Base-by-base conservation (phyloP, 805 yeast species). In the Cyberlindnera euphorbiiphila region DNA sequence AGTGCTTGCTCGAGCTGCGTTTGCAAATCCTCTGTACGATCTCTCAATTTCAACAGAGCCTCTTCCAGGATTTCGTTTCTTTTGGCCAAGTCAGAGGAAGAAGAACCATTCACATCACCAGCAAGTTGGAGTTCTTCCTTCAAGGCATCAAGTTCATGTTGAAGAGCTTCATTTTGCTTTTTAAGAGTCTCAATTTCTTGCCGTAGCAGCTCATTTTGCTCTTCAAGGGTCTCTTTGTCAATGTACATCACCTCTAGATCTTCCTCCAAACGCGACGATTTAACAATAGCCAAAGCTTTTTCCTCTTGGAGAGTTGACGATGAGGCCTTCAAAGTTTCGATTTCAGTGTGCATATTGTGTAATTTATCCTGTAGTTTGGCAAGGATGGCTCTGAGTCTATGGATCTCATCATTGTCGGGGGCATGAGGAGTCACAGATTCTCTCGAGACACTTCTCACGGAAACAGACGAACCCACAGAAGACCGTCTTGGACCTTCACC, bases 351-450 rank as follows among this genome's bases (percentile, higher is more conserved):
- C 39, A 68, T 40, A 0, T 25, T 39, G 29, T 65, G 64, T 1
- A 76, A 51, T 45, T 77, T 76, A 6, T 49, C 48, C 43, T 77
- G 81, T 13, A 79, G 59, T 29, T 56, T 64, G 3, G 62, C 56
- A 2, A 77, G 60, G 13, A 71, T 60, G n/a, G 40, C 24, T 33
- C 53, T 54, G 16, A 60, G 42, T 20, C 57, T 43, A 5, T 32
- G 29, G 9, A 34, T 33, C 17, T 45, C 45, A 7, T 36, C 41
- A n/a, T n/a, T n/a, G n/a, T n/a, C n/a, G n/a, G n/a, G n/a, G n/a
- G n/a, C n/a, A n/a, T n/a, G n/a, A n/a, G n/a, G n/a, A n/a, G n/a
- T 16, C 29, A 19, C 8, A 5, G 36, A 31, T 12, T 17, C 16
- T 21, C 37, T 32, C 11, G 36, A 20, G 9, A 32, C 29, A 24